phyloP scores from a whole-genome alignment of 805 yeast species.

The Metschnikowia gelsemii region DNA sequence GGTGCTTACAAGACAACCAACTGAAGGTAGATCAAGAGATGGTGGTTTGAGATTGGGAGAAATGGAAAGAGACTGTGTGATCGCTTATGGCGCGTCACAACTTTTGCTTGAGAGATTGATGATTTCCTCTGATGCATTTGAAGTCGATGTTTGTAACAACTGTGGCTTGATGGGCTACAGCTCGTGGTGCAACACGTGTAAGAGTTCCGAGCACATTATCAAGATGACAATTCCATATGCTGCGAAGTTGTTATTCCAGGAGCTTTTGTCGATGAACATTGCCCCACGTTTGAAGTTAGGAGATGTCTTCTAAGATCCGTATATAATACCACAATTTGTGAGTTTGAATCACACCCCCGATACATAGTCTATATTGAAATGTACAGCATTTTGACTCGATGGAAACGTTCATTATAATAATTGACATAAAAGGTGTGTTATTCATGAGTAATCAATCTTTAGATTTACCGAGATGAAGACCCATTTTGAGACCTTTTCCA shows the following conservation, averaged over 20 bases:
- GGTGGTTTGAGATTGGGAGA: slow-evolving; percentile 99
- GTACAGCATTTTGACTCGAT: neutral
- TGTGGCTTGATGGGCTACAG: slow-evolving; percentile 98
- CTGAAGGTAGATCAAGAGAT: slow-evolving; percentile 98
- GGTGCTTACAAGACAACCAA: slow-evolving; percentile 86
- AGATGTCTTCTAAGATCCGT: slow-evolving; percentile 60
- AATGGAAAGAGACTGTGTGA: slow-evolving; percentile 99
- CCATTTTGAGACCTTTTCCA: slow-evolving; percentile 34
- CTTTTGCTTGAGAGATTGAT: slow-evolving; percentile 87
- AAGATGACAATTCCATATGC: slow-evolving; percentile 98
- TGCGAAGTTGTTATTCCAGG: slow-evolving; percentile 97
- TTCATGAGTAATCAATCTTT: slow-evolving; percentile 4
- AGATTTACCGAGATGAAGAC: slow-evolving; percentile 32
- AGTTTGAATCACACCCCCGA: too few species aligned
- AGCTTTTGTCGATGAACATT: slow-evolving; percentile 95
- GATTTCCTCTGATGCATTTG: slow-evolving; percentile 97
- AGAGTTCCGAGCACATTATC: slow-evolving; percentile 78
- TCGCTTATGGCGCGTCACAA: slow-evolving; percentile 94
- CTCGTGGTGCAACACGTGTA: slow-evolving; percentile 98
- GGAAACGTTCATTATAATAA: neutral
- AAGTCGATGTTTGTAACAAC: slow-evolving; percentile 87
- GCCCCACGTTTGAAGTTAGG: slow-evolving; percentile 92
- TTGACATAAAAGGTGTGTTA: too few species aligned
- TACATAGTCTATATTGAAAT: neutral
- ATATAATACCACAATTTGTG: too few species aligned